Evolutionary conservation across 225 moss, liverwort and hornwort species (phyloP), one percentile per base, ranked within the genome.

Genomic region (Climacium dendroides): DNA sequence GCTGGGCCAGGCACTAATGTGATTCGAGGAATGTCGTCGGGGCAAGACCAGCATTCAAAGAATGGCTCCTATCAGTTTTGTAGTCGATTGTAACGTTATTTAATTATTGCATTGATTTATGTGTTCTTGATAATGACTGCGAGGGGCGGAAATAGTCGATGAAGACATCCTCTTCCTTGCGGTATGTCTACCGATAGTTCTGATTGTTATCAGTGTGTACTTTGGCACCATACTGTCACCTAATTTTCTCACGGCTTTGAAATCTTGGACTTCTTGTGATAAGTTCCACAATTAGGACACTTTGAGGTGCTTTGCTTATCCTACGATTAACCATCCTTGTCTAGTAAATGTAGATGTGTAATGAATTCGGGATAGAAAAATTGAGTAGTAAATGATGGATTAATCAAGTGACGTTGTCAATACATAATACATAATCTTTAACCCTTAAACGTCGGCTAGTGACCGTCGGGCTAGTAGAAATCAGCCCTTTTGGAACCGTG

Each of bases 21-120:
- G 41, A 79, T 74, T 16, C 14, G 45, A 63, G 80, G 57, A 61
- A 26, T 70, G 63, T 85, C 64, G 20, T 64, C 6, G 19, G 9
- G 71, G 63, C 47, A 80, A 82, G 53, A 41, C 41, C 81, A 80
- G 28, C 13, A 57, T 67, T 50, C 35, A 35, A 35, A 70, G 75
- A 67, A 32, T 43, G 45, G 43, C 43, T 86, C 60, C 59, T 83
- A n/a, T 70, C 57, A 87, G 57, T 91, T 87, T 80, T 80, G 87
- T 76, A 91, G 76, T 47, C 55, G 80, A 76, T 84, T 89, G 89
- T 91, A 87, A 87, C 62, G 70, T 71, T 84, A 79, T 73, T 65
- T 83, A 69, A 72, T 81, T 71, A 37, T 71, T 39, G 23, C 74
- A 75, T 74, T 57, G 22, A 64, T 79, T 65, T 80, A 34, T 39